Evolutionary conservation across 345 rosid genomes (phyloP).

Genomic region (Acer campestre): DNA sequence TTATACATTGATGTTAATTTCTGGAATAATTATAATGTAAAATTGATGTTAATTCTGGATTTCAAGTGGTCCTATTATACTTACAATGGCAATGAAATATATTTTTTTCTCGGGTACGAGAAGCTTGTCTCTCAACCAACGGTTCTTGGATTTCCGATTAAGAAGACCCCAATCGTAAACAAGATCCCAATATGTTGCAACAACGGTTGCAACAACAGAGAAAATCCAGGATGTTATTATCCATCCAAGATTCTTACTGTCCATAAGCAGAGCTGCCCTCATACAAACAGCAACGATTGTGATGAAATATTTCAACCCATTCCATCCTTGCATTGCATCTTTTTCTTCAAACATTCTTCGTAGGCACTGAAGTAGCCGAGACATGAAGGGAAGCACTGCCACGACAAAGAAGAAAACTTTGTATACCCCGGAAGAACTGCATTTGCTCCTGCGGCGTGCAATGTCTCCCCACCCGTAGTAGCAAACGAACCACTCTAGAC

Average conservation of each 20-base stretch:
- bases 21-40: neutral
- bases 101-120: slow-evolving; percentile 46
- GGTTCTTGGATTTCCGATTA: slow-evolving; percentile 47
- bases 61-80: neutral
- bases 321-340: slow-evolving; percentile 52
- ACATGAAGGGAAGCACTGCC: slow-evolving; percentile 60
- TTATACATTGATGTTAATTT: too few species aligned
- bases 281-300: slow-evolving; percentile 58
- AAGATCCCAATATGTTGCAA: slow-evolving; percentile 71
- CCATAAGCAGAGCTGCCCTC: slow-evolving; percentile 53
- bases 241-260: slow-evolving; percentile 36
- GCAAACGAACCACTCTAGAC: slow-evolving; percentile 70
- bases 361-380: slow-evolving; percentile 68
- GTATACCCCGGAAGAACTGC: slow-evolving; percentile 38
- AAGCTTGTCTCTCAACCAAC: slow-evolving; percentile 71
- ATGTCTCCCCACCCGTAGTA: slow-evolving; percentile 79
- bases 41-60: neutral
- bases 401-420: slow-evolving; percentile 52
- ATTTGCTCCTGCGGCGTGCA: slow-evolving; percentile 40
- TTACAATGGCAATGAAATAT: slow-evolving; percentile 62
- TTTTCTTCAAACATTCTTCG: slow-evolving; percentile 65
- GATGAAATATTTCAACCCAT: slow-evolving; percentile 56
- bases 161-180: slow-evolving; percentile 76
- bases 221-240: slow-evolving; percentile 42
- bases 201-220: slow-evolving; percentile 47